Base-by-base conservation (phyloP, 208 protist genomes). In the Trypanosoma rangeli region DNA sequence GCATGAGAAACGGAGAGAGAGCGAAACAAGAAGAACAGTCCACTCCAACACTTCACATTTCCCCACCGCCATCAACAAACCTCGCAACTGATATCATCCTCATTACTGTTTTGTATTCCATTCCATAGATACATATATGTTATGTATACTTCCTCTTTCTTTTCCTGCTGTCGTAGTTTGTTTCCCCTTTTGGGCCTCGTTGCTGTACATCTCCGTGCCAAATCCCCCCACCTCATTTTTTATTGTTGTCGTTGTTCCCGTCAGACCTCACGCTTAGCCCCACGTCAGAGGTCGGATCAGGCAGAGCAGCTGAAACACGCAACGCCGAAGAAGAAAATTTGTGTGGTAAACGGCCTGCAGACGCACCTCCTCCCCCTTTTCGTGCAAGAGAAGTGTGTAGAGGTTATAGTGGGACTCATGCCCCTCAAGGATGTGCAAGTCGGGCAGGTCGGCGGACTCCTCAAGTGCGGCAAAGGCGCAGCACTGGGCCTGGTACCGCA, bases 261-360 rank as follows among this genome's bases (percentile, higher is more conserved):
- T 22, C 46, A 16, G 46, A 50, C 4, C 20, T 16, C 46, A 16
- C 20, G 18, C 44, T 85, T 69, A 96, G 18, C 90, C 93, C 87
- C 90, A 97, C 12, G 87, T 91, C 2, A 96, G 73, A 1, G 93
- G 93, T 16, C 93, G 76, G 13, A 87, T 77, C n/a, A 97, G 70
- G 10, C 62, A 73, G 24, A 97, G 79, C 29, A 97, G 61, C 80
- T 96, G 79, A 39, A 83, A 81, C 15, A 97, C 80, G 56, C 85
- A 92, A 3, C 82, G 82, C 9, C 88, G 85, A 18, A 97, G 75
- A n/a, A 97, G 84, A 70, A 87, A 93, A 73, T 96, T 95, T 1
- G 87, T 88, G 22, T 74, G 66, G n/a, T 76, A 58, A 33, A 88
- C 50, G 56, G 89, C 82, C n/a, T 53, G 62, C 28, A 78, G 61